Conservation (phyloP, 1,139 yeast species). For the Taphrina populina region DNA sequence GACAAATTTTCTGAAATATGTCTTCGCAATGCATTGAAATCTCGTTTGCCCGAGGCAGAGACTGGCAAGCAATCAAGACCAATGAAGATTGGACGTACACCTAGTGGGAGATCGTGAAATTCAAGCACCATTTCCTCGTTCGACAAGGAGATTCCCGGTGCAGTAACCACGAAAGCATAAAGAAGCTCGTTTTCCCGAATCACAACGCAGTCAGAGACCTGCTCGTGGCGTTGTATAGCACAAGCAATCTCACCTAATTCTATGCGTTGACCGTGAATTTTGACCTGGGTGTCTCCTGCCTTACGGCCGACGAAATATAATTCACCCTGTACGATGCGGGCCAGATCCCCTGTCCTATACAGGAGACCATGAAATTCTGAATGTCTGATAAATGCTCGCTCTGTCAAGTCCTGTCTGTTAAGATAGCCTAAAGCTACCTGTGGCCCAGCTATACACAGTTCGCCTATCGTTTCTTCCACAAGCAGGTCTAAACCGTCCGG, state of each 20-base stretch:
- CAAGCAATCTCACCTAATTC: conserved; percentile 43
- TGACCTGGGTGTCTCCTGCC: conserved; percentile 42
- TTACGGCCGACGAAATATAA: conserved; percentile 38
- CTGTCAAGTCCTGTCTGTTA: conserved; percentile 39
- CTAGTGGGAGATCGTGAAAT: conserved; percentile 1
- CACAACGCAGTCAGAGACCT: conserved; percentile 35
- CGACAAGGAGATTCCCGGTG: too few species aligned
- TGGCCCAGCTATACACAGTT: conserved; percentile 41
- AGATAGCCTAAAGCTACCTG: conserved; percentile 42
- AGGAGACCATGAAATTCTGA: conserved; percentile 21
- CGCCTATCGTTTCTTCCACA: conserved; percentile 41
- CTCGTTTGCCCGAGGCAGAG: conserved; percentile 21
- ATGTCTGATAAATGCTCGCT: conserved; percentile 37
- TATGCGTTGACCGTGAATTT: conserved; percentile 43
- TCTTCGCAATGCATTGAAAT: conserved; percentile 4
- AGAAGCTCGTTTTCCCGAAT: conserved; percentile 28
- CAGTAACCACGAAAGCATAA: conserved; percentile 37
- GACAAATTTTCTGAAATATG: background rate
- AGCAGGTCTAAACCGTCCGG: conserved; percentile 29
- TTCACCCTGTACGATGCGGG: conserved; percentile 37
- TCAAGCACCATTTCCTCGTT: background rate
- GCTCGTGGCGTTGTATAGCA: conserved; percentile 28
- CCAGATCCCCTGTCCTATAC: conserved; percentile 43
- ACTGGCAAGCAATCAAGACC: conserved; percentile 2
- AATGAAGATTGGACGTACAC: conserved; percentile 3